phyloP scores from a whole-genome alignment of 352 stramenopile species.

The Blastocystis sp. region DNA sequence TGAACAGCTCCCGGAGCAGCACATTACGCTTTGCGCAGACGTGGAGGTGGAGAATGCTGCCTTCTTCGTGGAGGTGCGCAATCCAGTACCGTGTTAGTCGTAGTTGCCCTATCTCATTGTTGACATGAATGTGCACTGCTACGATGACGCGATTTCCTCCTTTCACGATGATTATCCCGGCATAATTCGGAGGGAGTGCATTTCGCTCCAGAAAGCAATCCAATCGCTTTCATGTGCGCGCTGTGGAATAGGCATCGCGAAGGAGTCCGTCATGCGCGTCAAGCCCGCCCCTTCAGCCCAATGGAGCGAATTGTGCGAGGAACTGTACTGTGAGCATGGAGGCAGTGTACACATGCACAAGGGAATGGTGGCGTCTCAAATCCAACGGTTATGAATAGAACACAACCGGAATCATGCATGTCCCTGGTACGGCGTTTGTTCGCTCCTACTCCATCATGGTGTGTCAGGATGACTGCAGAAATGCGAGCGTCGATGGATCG shows the following conservation, averaged over 20 bases:
- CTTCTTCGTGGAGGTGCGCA: conserved; percentile 1
- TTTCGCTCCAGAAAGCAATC: background rate
- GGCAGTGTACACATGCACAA: conserved; percentile 22
- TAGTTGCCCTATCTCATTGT: conserved; percentile 42
- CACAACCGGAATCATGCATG: conserved; percentile 7
- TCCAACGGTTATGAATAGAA: background rate
- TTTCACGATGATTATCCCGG: background rate
- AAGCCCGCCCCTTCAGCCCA: background rate
- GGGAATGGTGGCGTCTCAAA: background rate
- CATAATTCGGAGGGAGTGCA: background rate
- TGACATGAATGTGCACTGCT: conserved; percentile 32
- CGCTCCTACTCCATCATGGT: conserved; percentile 5
- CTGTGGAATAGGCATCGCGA: background rate
- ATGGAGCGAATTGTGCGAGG: conserved; percentile 50
- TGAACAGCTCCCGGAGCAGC: background rate
- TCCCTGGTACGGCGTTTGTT: background rate
- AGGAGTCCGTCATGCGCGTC: background rate
- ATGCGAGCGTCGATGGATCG: background rate
- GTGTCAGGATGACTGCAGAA: background rate
- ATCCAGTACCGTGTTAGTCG: background rate
- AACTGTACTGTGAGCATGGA: conserved; percentile 58
- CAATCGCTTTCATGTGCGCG: background rate
- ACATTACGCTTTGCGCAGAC: background rate
- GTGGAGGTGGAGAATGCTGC: background rate
- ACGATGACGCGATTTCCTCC: background rate